A percentile compares a stretch with the other conserved stretches of the same genome.
Evolutionary conservation across 2,329 filamentous ascomycete species (phyloP).

Genomic region (Fusarium redolens): DNA sequence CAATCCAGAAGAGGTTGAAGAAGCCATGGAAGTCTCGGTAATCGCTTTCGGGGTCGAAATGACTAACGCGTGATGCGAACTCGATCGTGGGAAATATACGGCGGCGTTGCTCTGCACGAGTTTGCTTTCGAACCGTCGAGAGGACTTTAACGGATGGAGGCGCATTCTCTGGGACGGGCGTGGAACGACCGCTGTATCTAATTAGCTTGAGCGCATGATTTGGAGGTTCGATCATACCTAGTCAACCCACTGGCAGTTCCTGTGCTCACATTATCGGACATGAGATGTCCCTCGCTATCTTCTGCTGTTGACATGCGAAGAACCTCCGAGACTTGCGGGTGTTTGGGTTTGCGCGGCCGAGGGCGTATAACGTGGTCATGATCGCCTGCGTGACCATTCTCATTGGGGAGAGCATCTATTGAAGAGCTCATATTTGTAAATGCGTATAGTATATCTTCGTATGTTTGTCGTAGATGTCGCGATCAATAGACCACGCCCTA

Average conservation of each 20-base stretch:
- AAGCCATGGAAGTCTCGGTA: constrained; percentile 97
- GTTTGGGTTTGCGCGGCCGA: constrained; percentile 62
- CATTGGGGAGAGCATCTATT: constrained; percentile 44
- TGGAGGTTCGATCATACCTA: constrained; percentile 51
- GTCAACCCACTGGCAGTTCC: constrained; percentile 55
- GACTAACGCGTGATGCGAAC: constrained; percentile 89
- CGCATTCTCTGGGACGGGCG: constrained; percentile 87
- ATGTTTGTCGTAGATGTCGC: not conserved
- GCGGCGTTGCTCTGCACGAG: constrained; percentile 81
- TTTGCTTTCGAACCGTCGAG: constrained; percentile 84
- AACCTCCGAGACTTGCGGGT: constrained; percentile 59
- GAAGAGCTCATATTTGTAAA: constrained; percentile 45
- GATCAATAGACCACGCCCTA: constrained; percentile 11
- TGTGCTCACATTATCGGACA: constrained; percentile 48
- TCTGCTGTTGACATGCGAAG: constrained; percentile 51
- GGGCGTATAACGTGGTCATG: constrained; percentile 61
- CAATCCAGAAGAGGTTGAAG: constrained; percentile 98
- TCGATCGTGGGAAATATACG: constrained; percentile 94
- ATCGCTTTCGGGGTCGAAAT: constrained; percentile 93
- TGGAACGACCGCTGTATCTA: constrained; percentile 77
- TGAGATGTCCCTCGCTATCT: constrained; percentile 51
- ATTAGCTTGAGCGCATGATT: constrained; percentile 7
- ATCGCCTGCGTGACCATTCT: constrained; percentile 42
- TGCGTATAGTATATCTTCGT: not conserved
- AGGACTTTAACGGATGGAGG: constrained; percentile 92